phyloP scores from a whole-genome alignment of 1,284 basidiomycete species.

The Rhodotorula sp. region DNA sequence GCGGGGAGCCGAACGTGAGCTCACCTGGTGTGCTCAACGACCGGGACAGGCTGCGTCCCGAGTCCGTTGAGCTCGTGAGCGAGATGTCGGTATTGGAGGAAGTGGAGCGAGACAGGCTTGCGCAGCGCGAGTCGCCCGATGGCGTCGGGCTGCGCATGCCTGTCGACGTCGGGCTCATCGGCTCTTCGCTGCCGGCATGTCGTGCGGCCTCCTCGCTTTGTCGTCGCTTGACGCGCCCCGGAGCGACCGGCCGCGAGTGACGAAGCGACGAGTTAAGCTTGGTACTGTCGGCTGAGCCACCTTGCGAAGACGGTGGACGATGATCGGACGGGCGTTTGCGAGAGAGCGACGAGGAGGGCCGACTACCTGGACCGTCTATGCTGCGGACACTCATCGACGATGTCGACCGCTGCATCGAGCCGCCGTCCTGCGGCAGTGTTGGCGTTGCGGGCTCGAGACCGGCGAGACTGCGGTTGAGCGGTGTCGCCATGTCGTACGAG shows the following conservation, averaged over 20 bases:
- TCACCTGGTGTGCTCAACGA: background rate
- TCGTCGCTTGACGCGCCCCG: conserved; percentile 25
- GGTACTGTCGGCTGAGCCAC: conserved; percentile 29
- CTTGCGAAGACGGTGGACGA: conserved; percentile 21
- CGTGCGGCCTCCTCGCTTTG: conserved; percentile 26
- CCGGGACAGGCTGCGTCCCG: background rate
- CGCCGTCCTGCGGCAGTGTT: no score
- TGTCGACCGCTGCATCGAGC: background rate
- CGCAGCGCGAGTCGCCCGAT: conserved; percentile 4
- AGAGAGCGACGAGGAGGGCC: conserved; percentile 21
- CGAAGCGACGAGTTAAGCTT: conserved; percentile 25
- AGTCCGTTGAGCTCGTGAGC: conserved; percentile 10
- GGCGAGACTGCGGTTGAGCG: background rate
- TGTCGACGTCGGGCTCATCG: conserved; percentile 20
- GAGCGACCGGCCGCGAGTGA: conserved; percentile 33
- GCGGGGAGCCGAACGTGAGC: conserved; percentile 9
- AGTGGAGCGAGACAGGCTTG: conserved; percentile 14
- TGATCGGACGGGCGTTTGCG: conserved; percentile 26
- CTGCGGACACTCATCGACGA: conserved; percentile 8
- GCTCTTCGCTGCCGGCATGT: conserved; percentile 22
- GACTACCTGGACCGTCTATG: background rate
- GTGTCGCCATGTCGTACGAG: no score
- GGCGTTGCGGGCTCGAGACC: background rate
- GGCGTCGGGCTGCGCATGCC: conserved; percentile 28
- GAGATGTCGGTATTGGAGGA: conserved; percentile 7